phyloP scores from a whole-genome alignment of 208 protist species.

The Crithidia sp. region DNA sequence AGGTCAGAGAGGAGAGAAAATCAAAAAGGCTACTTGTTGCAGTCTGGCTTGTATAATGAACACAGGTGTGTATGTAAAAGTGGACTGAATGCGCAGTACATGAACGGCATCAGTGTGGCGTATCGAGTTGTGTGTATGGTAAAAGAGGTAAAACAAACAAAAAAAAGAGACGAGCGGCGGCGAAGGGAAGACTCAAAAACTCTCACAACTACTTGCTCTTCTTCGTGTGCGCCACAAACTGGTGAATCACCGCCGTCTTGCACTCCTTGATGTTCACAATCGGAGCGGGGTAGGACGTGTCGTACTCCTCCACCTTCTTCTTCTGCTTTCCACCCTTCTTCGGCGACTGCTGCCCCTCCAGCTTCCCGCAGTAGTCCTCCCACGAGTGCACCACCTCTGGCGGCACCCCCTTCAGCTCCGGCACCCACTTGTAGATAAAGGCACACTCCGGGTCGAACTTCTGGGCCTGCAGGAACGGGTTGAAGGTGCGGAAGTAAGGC shows the following conservation, averaged over 20 bases:
- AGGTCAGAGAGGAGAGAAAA: too few relatives aligned
- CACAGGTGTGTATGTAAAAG: too few relatives aligned
- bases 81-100: too few relatives aligned
- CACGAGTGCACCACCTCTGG: constrained; percentile 65
- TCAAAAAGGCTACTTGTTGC: too few relatives aligned
- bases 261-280: constrained; percentile 68
- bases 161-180: background rate
- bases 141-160: background rate
- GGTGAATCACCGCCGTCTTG: constrained; percentile 52
- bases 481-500: constrained; percentile 87
- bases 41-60: too few relatives aligned
- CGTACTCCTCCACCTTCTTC: constrained; percentile 21
- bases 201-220: constrained; percentile 9
- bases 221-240: constrained; percentile 43
- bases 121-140: too few relatives aligned
- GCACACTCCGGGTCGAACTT: constrained; percentile 62
- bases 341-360: constrained; percentile 10
- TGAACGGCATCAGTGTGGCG: too few relatives aligned
- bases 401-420: constrained; percentile 65
- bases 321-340: background rate
- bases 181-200: background rate
- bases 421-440: constrained; percentile 80
- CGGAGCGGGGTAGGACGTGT: constrained; percentile 56
- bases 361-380: constrained; percentile 61
- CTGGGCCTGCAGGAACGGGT: constrained; percentile 72